Percentiles rank a stretch among this genome's conserved stretches.
Conservation (phyloP, 305 asterid genomes). For the Fraxinus sp. region DNA sequence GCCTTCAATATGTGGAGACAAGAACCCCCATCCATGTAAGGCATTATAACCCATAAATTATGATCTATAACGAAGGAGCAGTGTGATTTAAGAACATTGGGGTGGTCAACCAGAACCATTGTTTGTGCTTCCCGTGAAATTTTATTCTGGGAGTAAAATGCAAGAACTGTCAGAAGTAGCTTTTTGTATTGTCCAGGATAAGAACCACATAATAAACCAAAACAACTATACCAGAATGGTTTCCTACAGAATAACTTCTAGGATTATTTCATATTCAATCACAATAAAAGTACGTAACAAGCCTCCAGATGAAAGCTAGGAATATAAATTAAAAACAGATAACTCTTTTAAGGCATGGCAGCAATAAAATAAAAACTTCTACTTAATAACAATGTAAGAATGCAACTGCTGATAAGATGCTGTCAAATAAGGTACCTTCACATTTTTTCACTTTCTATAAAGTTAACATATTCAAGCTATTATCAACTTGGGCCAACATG, state of each 20-base stretch:
- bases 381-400: neutral
- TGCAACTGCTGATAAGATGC: neutral
- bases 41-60: slow-evolving; percentile 95
- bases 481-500: slow-evolving; percentile 9
- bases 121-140: slow-evolving; percentile 92
- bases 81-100: slow-evolving; percentile 84
- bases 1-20: slow-evolving; percentile 94
- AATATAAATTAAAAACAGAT: neutral
- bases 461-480: neutral
- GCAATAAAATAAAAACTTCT: neutral
- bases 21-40: slow-evolving; percentile 95
- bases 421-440: neutral
- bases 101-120: slow-evolving; percentile 92
- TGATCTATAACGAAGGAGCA: slow-evolving; percentile 89
- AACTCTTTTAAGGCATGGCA: slow-evolving; percentile 1
- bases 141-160: slow-evolving; percentile 56
- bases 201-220: slow-evolving; percentile 14
- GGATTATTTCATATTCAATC: neutral
- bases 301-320: slow-evolving; percentile 5
- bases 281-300: slow-evolving; percentile 10
- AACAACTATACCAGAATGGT: neutral
- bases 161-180: slow-evolving; percentile 29
- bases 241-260: slow-evolving; percentile 14
- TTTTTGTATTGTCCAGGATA: slow-evolving; percentile 17
- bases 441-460: neutral